Percentiles rank a stretch among this genome's conserved stretches.
phyloP scores from a whole-genome alignment of 2,329 filamentous ascomycete species.

The Cytospora chrysosperma region DNA sequence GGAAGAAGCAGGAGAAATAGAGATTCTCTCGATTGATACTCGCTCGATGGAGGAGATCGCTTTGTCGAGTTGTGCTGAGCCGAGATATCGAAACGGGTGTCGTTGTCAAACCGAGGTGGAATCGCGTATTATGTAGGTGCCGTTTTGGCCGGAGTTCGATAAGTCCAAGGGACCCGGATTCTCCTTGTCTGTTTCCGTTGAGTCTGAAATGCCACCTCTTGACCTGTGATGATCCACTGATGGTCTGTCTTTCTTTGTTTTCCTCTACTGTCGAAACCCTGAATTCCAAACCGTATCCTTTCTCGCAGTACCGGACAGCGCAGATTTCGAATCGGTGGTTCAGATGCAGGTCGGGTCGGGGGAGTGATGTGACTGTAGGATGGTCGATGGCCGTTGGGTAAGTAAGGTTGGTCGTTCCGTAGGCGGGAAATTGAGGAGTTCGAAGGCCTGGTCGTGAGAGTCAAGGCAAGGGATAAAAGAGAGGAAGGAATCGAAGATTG shows the following conservation, averaged over 20 bases:
- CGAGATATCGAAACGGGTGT: constrained; percentile 1
- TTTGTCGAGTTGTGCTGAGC: not conserved
- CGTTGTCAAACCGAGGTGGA: not conserved
- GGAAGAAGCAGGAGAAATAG: not conserved
- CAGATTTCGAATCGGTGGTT: constrained; percentile 9
- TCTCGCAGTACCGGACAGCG: constrained; percentile 22
- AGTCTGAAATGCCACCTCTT: constrained; percentile 5
- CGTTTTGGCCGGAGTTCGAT: not conserved
- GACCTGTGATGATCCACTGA: not conserved
- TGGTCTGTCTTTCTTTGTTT: not conserved
- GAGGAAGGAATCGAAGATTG: constrained; percentile 23
- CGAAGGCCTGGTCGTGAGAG: constrained; percentile 8
- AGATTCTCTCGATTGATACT: not conserved
- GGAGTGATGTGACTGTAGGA: constrained; percentile 3
- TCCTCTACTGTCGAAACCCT: not conserved
- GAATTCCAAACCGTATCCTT: constrained; percentile 3
- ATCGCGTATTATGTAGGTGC: not conserved
- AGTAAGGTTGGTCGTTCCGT: constrained; percentile 8
- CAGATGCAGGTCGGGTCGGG: constrained; percentile 1
- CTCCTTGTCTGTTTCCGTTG: not conserved
- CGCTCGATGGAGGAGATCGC: not conserved
- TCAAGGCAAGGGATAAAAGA: constrained; percentile 21
- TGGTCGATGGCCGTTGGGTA: constrained; percentile 4
- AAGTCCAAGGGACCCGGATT: not conserved
- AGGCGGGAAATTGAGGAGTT: constrained; percentile 1